Percentiles rank a stretch among this genome's conserved stretches.
These are phyloP conservation scores for Fomes fomentarius DNA, from an alignment of 1,284 basidiomycete genomes.

Conservation along the genomic window DNA sequence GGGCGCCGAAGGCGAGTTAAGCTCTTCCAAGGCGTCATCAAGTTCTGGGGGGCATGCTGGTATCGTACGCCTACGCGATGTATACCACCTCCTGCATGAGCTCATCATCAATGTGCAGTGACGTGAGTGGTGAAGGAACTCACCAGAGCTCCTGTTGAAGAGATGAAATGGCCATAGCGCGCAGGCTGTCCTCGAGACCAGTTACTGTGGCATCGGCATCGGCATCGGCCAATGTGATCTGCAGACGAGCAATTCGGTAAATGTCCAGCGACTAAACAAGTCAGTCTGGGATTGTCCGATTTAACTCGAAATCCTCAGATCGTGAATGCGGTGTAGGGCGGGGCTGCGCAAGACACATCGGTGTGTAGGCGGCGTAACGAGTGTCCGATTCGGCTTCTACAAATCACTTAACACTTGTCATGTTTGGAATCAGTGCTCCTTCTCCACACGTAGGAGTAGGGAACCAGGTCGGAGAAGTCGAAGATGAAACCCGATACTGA, in stretches of 20 bases:
- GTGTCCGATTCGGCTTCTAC: background rate
- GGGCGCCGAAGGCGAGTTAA: conserved; percentile 1
- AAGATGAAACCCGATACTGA: background rate
- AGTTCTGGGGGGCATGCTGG: conserved; percentile 6
- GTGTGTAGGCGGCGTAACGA: background rate
- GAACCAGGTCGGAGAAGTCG: background rate
- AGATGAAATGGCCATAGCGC: background rate
- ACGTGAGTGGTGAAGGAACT: conserved; percentile 6
- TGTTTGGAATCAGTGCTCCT: background rate
- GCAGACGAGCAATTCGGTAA: background rate
- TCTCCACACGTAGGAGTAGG: background rate
- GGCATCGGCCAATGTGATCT: conserved; percentile 3
- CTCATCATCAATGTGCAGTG: conserved; percentile 6
- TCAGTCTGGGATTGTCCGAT: background rate
- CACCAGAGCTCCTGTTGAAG: no score
- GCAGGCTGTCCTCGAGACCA: background rate
- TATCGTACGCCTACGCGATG: conserved; percentile 8
- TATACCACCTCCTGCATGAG: background rate
- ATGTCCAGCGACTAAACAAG: background rate
- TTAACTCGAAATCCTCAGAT: background rate
- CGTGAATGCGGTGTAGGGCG: no score
- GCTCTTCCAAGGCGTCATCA: background rate
- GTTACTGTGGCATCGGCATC: background rate
- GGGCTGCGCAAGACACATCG: background rate
- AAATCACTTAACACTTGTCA: background rate